Conservation (phyloP, 768 basidiomycete genomes). For the Nidularia sp. region DNA sequence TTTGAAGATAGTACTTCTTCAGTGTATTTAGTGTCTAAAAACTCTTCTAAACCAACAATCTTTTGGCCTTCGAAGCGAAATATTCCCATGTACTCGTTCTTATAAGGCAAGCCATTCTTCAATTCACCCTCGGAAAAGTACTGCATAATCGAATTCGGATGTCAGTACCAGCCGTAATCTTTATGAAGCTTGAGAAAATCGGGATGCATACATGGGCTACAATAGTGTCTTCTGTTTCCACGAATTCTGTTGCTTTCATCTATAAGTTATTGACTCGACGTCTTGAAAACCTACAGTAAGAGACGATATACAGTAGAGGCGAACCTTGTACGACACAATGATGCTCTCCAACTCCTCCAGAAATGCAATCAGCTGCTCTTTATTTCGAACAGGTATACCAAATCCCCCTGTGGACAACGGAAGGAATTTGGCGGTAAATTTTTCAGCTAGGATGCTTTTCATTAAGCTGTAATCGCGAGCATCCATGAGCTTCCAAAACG, state of each 20-base stretch:
- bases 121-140: not conserved
- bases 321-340: not conserved
- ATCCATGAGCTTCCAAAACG: not conserved
- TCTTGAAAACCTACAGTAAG: not conserved
- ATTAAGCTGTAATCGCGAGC: not conserved
- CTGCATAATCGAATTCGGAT: not conserved
- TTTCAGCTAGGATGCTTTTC: not conserved
- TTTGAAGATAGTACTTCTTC: not conserved
- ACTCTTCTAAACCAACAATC: not conserved
- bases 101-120: not conserved
- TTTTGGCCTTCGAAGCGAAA: not conserved
- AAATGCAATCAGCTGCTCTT: not conserved
- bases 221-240: not conserved
- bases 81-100: not conserved
- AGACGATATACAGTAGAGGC: not conserved
- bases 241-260: not conserved
- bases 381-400: not conserved
- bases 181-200: not conserved
- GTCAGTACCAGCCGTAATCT: not conserved
- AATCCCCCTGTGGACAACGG: not conserved
- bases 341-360: not conserved
- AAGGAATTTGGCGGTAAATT: not conserved
- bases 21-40: not conserved
- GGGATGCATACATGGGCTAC: not conserved
- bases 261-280: not conserved